Percentiles rank a stretch among this genome's conserved stretches.
These are phyloP conservation scores for Crataegus laevigata DNA, from an alignment of 306 rosid genomes.

Conservation along the genomic window DNA sequence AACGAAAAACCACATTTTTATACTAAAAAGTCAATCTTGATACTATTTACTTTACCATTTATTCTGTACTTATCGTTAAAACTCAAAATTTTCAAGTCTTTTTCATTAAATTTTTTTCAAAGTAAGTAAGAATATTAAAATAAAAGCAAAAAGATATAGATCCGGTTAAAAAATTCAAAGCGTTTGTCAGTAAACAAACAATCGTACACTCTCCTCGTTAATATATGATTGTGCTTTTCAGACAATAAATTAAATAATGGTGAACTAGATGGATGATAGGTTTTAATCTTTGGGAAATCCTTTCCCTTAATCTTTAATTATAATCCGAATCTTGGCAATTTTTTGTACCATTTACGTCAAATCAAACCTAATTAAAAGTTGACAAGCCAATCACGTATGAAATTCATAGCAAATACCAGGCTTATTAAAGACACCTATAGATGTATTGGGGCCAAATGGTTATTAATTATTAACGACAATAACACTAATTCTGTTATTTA, in stretches of 20 bases:
- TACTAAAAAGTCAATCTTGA: too few species aligned
- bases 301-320: not conserved
- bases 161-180: not conserved
- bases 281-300: not conserved
- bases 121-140: not conserved
- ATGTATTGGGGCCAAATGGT: not conserved
- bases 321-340: not conserved
- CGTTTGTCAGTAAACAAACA: not conserved
- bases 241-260: not conserved
- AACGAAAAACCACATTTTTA: too few species aligned
- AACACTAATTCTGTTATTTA: not conserved
- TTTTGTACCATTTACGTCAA: not conserved
- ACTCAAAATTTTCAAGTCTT: too few species aligned
- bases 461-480: not conserved
- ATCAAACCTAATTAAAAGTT: not conserved
- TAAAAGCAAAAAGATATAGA: not conserved
- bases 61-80: too few species aligned
- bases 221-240: not conserved
- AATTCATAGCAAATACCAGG: not conserved
- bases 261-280: not conserved
- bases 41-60: too few species aligned
- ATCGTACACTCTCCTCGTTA: not conserved
- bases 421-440: not conserved
- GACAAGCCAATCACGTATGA: not conserved
- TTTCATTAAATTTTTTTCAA: too few species aligned